A percentile compares a stretch with the other conserved stretches of the same genome.
phyloP scores from a whole-genome alignment of 768 basidiomycete species.

The Holtermanniella nyarrowii region DNA sequence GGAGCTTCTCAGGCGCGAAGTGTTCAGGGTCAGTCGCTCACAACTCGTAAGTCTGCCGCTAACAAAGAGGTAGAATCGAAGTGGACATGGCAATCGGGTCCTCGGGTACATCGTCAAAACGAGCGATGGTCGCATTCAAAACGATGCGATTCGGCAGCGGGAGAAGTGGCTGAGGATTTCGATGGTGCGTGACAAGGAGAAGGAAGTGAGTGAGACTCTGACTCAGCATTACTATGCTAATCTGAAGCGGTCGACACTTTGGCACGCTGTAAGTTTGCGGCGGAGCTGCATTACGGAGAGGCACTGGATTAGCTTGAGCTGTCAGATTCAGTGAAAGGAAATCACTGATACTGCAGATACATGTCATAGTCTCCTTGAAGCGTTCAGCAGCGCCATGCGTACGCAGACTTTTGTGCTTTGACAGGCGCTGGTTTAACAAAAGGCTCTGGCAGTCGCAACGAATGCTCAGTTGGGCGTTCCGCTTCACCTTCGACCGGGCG shows the following conservation, averaged over 20 bases:
- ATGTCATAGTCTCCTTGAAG: slow-evolving; percentile 78
- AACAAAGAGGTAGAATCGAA: slow-evolving; percentile 36
- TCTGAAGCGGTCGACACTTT: slow-evolving; percentile 57
- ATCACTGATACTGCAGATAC: slow-evolving; percentile 45
- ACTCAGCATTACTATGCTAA: slow-evolving; percentile 5
- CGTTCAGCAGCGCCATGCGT: slow-evolving; percentile 68
- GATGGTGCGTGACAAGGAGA: slow-evolving; percentile 20
- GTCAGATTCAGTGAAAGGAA: slow-evolving; percentile 46
- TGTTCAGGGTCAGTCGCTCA: slow-evolving; percentile 27
- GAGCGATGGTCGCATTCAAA: neutral
- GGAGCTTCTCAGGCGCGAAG: slow-evolving; percentile 34
- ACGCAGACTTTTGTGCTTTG: slow-evolving; percentile 68
- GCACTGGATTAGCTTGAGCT: slow-evolving; percentile 79
- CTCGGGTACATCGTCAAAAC: slow-evolving; percentile 10
- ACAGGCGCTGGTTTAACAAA: slow-evolving; percentile 38
- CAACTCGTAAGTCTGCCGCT: slow-evolving; percentile 32
- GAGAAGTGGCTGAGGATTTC: slow-evolving; percentile 29
- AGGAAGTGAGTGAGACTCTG: too few relatives aligned
- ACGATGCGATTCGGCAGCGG: slow-evolving; percentile 4
- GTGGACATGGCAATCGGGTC: slow-evolving; percentile 38
- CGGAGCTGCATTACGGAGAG: slow-evolving; percentile 55
- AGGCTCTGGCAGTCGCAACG: neutral
- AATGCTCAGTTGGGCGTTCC: neutral
- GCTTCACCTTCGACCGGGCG: neutral
- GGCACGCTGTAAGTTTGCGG: slow-evolving; percentile 63